Evolutionary conservation across 148 eudicot species (phyloP).

Genomic region (Polygonum aviculare): DNA sequence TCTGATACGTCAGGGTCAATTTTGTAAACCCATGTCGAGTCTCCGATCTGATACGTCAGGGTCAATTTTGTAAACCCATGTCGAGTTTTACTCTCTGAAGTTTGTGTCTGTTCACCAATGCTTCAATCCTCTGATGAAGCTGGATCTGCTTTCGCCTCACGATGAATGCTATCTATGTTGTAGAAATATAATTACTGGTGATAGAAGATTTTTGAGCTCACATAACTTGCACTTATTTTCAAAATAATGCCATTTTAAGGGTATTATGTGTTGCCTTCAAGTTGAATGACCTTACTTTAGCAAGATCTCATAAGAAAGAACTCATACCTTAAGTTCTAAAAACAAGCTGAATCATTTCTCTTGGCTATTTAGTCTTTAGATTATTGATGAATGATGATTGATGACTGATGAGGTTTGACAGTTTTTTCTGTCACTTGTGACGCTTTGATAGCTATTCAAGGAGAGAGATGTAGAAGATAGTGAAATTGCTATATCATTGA

Average conservation of each 20-base stretch:
- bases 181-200: background rate
- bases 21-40: constrained; percentile 22
- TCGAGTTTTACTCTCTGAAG: constrained; percentile 8
- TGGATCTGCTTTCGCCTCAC: background rate
- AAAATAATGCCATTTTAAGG: too few relatives aligned
- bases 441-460: background rate
- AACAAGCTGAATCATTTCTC: background rate
- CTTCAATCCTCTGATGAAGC: background rate
- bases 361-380: background rate
- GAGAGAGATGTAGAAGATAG: background rate
- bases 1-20: constrained; percentile 13
- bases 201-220: background rate
- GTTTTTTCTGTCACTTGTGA: background rate
- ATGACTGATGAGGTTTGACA: background rate
- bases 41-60: constrained; percentile 18
- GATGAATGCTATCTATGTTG: background rate
- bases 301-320: background rate
- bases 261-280: too few relatives aligned
- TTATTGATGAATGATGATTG: background rate
- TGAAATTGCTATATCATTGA: too few relatives aligned
- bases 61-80: constrained; percentile 22
- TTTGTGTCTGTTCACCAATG: background rate
- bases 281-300: background rate
- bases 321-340: too few relatives aligned
- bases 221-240: too few relatives aligned